Base-by-base conservation (phyloP, 2,329 filamentous ascomycete genomes). In the Berkeleyomyces basicola region DNA sequence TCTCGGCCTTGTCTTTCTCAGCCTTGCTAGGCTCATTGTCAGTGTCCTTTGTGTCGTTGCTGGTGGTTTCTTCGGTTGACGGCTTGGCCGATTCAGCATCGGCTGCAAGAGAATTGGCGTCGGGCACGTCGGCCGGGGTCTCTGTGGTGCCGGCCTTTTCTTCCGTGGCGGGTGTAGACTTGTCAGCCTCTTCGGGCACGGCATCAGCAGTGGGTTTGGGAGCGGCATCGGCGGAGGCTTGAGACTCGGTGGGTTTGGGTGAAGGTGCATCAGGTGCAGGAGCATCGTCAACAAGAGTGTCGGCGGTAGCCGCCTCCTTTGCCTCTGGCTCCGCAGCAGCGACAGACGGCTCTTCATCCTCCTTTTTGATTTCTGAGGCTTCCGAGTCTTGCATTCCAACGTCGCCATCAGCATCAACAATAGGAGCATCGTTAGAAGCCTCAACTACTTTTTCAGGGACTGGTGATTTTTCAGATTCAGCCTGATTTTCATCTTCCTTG, bases 1-100 rank as follows among this genome's bases (percentile, higher is more conserved):
- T 51, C 2, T 65, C 63, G 7, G 65, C 46, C 47, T 61, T 55
- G 42, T 16, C 37, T 37, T 61, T 61, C 2, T 59, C 23, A 3
- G 36, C 14, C 61, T 55, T 58, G 39, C 14, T 53, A 9, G 44
- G 16, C 63, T 69, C 68, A 1, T 66, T 61, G 42, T 69, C 66
- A 14, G 67, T 59, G 6, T 69, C 67, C 33, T 68, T 68, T 53
- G 66, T 68, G 51, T 70, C 69, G 10, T 69, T 68, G 23, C 23
- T 23, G 3, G 66, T 67, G 7, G 66, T 66, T 39, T 64, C 63
- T 55, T 61, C 61, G 14, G 55, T 31, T 49, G 67, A 67, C n/a
- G 63, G 61, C 47, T 71, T 68, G 16, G 63, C 63, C 4, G 63
- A 16, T 23, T 64, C 9, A 10, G 65, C 58, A 44, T 67, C 64